Base-by-base conservation (phyloP, 768 basidiomycete genomes). In the Termitomyces sp. region DNA sequence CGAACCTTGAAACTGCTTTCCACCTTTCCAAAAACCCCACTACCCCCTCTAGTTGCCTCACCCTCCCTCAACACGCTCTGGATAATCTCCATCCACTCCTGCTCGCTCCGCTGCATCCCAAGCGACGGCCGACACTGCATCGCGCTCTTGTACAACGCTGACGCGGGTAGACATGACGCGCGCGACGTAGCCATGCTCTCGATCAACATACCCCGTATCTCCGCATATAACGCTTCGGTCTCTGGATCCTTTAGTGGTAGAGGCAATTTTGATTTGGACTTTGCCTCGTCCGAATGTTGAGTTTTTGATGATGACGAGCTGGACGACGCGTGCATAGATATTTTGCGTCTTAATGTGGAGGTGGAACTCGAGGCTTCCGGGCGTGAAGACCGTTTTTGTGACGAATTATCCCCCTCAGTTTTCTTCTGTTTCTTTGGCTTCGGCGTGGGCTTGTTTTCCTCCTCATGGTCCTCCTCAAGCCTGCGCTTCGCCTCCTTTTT, bases 141-240 rank as follows among this genome's bases (percentile, higher is more conserved):
- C 28, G 89, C 75, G 50, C 77, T 73, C 61, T 77, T 79, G 67
- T 81, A 83, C 20, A 91, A 74, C 28, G 79, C 72, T 2, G 83
- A 79, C 2, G 81, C 76, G 20, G 88, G 78, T 63, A 90, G 74
- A 20, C 85, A 85, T 0, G 88, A 88, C 20, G 89, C 88, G 22
- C 90, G 84, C 4, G 89, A 87, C n/a, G 82, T 81, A 13, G 88
- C 89, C 71, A 91, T 79, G 40, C 81, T 80, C 75, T 90, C 88
- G 64, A 91, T 82, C 1, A 91, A 73, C 82, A 90, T 81, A 3
- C 89, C 89, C 54, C 79, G 80, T 24, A 89, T 70, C 65, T 87
- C 85, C 1, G 61, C 62, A 15, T 67, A 58, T 9, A 65, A 51
- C 7, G 62, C 60, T 18, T 50, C n/a, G 1, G 56, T 62, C 22